Evolutionary conservation across 1,284 basidiomycete genomes (phyloP).

Genomic region (Cryptococcus neoformans): DNA sequence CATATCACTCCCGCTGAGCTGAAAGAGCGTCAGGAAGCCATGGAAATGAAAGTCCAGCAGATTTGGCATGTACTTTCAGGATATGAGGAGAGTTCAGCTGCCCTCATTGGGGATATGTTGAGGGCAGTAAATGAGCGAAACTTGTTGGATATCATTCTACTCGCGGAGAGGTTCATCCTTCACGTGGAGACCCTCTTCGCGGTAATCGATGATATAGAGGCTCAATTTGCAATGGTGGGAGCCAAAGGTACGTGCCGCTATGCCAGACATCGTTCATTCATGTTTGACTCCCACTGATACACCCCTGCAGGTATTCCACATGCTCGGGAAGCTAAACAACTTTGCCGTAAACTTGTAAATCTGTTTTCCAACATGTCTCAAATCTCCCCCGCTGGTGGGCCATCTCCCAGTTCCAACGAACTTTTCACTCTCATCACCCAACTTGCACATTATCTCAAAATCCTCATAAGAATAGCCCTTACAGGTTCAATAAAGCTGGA

Average conservation of each 20-base stretch:
- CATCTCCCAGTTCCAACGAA: conserved; percentile 80
- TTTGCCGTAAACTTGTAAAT: conserved; percentile 98
- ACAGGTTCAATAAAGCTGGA: conserved; percentile 95
- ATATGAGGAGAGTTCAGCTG: conserved; percentile 98
- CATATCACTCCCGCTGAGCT: conserved; percentile 61
- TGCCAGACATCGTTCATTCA: neutral
- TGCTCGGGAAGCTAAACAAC: conserved; percentile 95
- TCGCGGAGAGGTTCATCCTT: conserved; percentile 98
- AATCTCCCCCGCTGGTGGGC: conserved; percentile 34
- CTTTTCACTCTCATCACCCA: conserved; percentile 97
- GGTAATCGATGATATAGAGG: conserved; percentile 94
- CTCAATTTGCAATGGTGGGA: conserved; percentile 74
- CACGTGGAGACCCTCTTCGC: conserved; percentile 98
- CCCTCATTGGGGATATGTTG: conserved; percentile 99
- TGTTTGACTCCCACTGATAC: neutral
- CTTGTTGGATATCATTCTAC: conserved; percentile 92
- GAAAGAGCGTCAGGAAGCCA: conserved; percentile 85
- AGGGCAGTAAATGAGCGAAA: conserved; percentile 94
- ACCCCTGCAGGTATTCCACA: conserved; percentile 80
- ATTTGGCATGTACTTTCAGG: conserved; percentile 99
- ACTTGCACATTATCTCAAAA: conserved; percentile 98
- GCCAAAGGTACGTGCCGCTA: conserved; percentile 67
- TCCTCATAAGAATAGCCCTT: conserved; percentile 95
- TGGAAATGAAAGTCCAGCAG: conserved; percentile 97
- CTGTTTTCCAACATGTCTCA: conserved; percentile 89